Percentiles rank a stretch among this genome's conserved stretches.
These are phyloP conservation scores for Isabelozyma rhagii DNA, from an alignment of 805 yeast species.

Conservation along the genomic window DNA sequence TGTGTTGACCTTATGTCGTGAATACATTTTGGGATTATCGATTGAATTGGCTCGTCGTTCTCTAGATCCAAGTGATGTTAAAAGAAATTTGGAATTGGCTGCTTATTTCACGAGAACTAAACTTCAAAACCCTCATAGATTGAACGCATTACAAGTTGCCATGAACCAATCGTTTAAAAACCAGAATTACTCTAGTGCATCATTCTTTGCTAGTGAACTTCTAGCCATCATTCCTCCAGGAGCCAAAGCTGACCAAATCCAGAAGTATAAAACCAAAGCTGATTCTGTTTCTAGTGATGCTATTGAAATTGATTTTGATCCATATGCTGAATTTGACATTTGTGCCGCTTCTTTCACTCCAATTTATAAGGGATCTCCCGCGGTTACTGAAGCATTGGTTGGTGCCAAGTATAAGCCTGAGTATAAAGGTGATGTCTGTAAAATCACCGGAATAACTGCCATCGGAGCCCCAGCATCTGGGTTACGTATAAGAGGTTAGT, in stretches of 20 bases:
- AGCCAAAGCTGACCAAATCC: conserved; percentile 84
- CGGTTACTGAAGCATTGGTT: conserved; percentile 75
- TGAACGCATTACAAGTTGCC: conserved; percentile 90
- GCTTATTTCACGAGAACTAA: conserved; percentile 90
- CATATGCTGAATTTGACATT: conserved; percentile 84
- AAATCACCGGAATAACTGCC: conserved; percentile 68
- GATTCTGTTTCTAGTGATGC: conserved; percentile 83
- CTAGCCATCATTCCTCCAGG: conserved; percentile 69
- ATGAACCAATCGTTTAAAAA: conserved; percentile 88
- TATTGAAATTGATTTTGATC: conserved; percentile 87
- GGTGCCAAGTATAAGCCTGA: conserved; percentile 82
- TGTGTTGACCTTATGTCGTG: conserved; percentile 71
- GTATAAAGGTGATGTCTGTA: conserved; percentile 77
- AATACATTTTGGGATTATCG: conserved; percentile 87
- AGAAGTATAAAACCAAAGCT: conserved; percentile 73
- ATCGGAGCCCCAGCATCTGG: conserved; percentile 95
- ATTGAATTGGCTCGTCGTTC: conserved; percentile 88
- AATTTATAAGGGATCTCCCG: conserved; percentile 72
- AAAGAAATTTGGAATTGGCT: conserved; percentile 90
- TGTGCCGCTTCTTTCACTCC: conserved; percentile 89
- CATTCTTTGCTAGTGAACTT: conserved; percentile 84
- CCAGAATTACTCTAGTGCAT: conserved; percentile 84
- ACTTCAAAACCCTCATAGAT: conserved; percentile 77
- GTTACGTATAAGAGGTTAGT: conserved; percentile 48
- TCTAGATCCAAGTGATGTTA: conserved; percentile 64